These are phyloP conservation scores for Hippophae gyantsensis DNA, from an alignment of 306 rosid genomes.

Conservation along the genomic window DNA sequence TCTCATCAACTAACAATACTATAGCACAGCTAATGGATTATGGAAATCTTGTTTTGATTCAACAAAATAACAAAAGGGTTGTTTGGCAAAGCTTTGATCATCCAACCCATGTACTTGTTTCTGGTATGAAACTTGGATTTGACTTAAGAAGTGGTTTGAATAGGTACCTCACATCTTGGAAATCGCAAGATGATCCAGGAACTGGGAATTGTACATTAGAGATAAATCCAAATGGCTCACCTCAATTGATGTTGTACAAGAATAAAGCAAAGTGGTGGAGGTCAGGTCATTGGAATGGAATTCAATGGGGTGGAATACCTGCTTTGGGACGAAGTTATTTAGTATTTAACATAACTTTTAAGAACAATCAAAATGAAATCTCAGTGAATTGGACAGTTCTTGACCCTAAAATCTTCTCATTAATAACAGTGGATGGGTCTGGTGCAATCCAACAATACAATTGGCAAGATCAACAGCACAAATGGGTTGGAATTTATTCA, in stretches of 20 bases:
- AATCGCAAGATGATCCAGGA: constrained; percentile 1
- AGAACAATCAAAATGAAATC: not conserved
- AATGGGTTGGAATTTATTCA: constrained; percentile 27
- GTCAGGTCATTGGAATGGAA: not conserved
- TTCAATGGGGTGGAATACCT: constrained; percentile 16
- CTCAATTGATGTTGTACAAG: not conserved
- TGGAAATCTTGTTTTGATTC: not conserved
- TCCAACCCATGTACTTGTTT: not conserved
- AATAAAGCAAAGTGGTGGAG: not conserved
- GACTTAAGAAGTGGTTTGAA: not conserved
- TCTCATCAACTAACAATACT: not conserved
- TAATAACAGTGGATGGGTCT: constrained; percentile 1
- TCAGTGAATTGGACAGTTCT: not conserved
- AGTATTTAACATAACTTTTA: not conserved
- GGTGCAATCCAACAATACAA: constrained; percentile 4
- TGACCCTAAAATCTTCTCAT: not conserved
- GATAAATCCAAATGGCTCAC: not conserved
- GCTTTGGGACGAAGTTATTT: not conserved
- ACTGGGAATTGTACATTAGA: not conserved
- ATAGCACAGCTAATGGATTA: not conserved
- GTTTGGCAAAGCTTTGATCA: not conserved
- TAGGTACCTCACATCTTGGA: constrained; percentile 7
- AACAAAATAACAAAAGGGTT: not conserved
- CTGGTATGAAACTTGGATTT: constrained; percentile 1
- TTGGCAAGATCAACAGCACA: constrained; percentile 12